phyloP scores from a whole-genome alignment of 2,329 filamentous ascomycete species.

The Magnaporthiopsis incrustans region DNA sequence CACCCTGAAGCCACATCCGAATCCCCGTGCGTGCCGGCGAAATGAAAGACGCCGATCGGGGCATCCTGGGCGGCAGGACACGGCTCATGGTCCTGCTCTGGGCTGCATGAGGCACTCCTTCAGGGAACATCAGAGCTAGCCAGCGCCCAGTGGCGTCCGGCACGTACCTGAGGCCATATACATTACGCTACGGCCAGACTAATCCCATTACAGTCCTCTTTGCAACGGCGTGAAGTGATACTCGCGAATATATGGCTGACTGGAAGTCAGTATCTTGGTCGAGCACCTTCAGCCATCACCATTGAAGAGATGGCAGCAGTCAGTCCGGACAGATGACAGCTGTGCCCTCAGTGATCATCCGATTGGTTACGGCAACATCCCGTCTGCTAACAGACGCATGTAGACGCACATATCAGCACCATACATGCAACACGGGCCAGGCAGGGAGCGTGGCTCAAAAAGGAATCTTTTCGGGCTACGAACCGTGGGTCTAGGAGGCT shows the following conservation, averaged over 20 bases:
- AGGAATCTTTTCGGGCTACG: background rate
- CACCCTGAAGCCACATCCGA: background rate
- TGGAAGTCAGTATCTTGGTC: too few relatives aligned
- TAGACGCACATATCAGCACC: background rate
- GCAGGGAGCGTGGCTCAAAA: background rate
- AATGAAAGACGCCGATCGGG: background rate
- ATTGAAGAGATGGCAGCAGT: too few relatives aligned
- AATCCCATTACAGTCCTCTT: too few relatives aligned
- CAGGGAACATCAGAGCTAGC: background rate
- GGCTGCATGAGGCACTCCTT: background rate
- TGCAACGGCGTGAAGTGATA: too few relatives aligned
- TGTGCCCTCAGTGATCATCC: background rate
- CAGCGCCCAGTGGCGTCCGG: too few relatives aligned
- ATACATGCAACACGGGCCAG: background rate
- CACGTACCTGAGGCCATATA: background rate
- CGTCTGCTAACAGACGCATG: background rate
- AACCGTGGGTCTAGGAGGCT: too few relatives aligned
- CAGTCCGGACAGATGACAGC: background rate
- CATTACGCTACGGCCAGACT: too few relatives aligned
- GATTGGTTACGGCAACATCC: background rate
- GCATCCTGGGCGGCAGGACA: background rate
- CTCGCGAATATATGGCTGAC: too few relatives aligned
- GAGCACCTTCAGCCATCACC: too few relatives aligned
- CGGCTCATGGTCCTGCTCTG: background rate
- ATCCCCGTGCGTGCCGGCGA: background rate